Base-by-base conservation (phyloP, 352 stramenopile species). In the Thalassiosira exigua region DNA sequence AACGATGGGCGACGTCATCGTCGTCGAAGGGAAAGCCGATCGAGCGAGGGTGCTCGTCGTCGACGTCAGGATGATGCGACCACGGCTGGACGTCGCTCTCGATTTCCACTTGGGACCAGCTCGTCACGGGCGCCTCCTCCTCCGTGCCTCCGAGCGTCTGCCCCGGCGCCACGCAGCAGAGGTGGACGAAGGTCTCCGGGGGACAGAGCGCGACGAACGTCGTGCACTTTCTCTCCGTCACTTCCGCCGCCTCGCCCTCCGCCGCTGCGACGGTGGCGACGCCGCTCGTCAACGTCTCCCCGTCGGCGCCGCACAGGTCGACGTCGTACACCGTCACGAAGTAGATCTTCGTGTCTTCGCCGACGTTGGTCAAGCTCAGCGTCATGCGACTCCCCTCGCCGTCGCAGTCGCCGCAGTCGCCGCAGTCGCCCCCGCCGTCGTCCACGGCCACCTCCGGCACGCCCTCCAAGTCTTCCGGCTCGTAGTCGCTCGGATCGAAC, bases 141-240 rank as follows among this genome's bases (percentile, higher is more conserved):
- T 22, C 14, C 29, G 7, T 36, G 46, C 54, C 48, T 69, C 41
- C 19, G 46, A 11, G 19, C 4, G 14, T 65, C 36, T 82, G 61
- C 56, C 72, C 32, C 21, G 60, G 48, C 12, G 75, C 67, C 1
- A 92, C 29, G 51, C 66, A 79, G 52, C 83, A 89, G 33, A 92
- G 66, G 79, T 91, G 82, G 29, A 75, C 65, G 79, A 91, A 92
- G 19, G 85, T 86, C 62, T 54, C 44, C 22, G 87, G 82, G 7
- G 87, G 87, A 46, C 82, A 90, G 17, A 90, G 67, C 17, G 91
- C 69, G 54, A 92, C 89, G 67, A 92, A 88, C 27, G 87, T 92
- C 2, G 82, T 79, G 54, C 84, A 91, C 41, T 76, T 71, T 62
- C 73, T 41, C 33, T 67, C 41, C 24, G 19, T 50, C 14, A 42